Conservation (phyloP, 768 basidiomycete species). For the Calocera viscosa region DNA sequence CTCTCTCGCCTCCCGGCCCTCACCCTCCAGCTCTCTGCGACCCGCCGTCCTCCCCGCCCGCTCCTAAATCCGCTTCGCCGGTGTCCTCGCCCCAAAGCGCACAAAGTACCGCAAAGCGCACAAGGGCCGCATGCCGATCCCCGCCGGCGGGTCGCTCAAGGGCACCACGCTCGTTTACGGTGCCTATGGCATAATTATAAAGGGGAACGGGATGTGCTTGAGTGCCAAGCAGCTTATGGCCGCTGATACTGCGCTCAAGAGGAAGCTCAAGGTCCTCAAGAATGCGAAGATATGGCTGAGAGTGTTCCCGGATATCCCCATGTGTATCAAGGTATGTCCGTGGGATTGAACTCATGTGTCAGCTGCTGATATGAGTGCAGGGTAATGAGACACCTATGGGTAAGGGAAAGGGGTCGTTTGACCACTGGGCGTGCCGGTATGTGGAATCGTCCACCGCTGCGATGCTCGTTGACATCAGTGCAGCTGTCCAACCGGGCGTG, state of each 20-base stretch:
- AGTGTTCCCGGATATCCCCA: conserved; percentile 92
- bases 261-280: conserved; percentile 81
- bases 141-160: conserved; percentile 79
- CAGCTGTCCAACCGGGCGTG: conserved; percentile 77
- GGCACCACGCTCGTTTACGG: conserved; percentile 88
- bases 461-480: background rate
- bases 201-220: conserved; percentile 65
- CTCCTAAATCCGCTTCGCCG: conserved; percentile 16
- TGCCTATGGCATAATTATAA: conserved; percentile 83
- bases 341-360: background rate
- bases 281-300: conserved; percentile 76
- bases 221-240: conserved; percentile 82
- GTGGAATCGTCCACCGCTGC: conserved; percentile 19
- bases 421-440: conserved; percentile 90
- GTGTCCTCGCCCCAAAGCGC: conserved; percentile 56
- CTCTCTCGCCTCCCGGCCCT: conserved; percentile 36
- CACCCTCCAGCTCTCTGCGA: conserved; percentile 15
- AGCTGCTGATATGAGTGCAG: conserved; percentile 28
- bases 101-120: conserved; percentile 80
- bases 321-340: conserved; percentile 83
- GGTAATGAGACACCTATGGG: conserved; percentile 99
- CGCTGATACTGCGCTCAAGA: conserved; percentile 75
- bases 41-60: conserved; percentile 8
- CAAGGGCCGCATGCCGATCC: conserved; percentile 78
- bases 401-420: conserved; percentile 95